Conservation (phyloP, 352 stramenopile species). For the Globisporangium recalcitrans region DNA sequence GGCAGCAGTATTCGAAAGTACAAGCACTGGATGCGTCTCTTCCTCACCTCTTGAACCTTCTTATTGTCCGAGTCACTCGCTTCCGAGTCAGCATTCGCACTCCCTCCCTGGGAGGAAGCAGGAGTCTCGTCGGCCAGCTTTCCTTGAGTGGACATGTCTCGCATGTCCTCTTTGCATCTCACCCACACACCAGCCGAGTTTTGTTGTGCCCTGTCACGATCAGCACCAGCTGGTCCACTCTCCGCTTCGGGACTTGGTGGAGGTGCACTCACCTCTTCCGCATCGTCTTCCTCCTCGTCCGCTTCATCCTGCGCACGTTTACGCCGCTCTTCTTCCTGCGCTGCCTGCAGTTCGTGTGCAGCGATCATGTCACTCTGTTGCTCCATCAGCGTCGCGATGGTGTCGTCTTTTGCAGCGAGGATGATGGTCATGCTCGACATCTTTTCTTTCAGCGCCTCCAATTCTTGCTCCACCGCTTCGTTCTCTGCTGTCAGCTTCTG, state of each 20-base stretch:
- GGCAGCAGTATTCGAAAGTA: conserved; percentile 89
- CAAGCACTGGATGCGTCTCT: conserved; percentile 74
- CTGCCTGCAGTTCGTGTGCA: conserved; percentile 45
- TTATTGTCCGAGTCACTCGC: conserved; percentile 7
- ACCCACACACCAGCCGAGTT: conserved; percentile 35
- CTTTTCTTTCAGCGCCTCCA: conserved; percentile 33
- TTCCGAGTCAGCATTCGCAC: neutral
- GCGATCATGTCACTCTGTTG: conserved; percentile 73
- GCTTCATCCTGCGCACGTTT: conserved; percentile 37
- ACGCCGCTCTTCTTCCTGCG: conserved; percentile 45
- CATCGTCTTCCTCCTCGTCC: conserved; percentile 27
- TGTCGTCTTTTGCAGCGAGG: conserved; percentile 47
- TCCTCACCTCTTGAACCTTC: conserved; percentile 17
- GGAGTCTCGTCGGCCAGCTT: conserved; percentile 7
- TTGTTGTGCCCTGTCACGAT: neutral
- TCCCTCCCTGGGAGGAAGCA: neutral
- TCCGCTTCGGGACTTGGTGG: neutral
- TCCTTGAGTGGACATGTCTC: conserved; percentile 25
- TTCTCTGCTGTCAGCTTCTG: conserved; percentile 42
- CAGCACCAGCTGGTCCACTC: neutral
- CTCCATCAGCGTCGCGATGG: conserved; percentile 66
- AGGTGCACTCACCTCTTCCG: neutral
- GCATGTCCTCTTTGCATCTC: conserved; percentile 53
- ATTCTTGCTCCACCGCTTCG: conserved; percentile 24
- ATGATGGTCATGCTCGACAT: conserved; percentile 37